These are phyloP conservation scores for Edaphochlamys debaryana DNA, from an alignment of 139 green algal genomes.

Conservation along the genomic window DNA sequence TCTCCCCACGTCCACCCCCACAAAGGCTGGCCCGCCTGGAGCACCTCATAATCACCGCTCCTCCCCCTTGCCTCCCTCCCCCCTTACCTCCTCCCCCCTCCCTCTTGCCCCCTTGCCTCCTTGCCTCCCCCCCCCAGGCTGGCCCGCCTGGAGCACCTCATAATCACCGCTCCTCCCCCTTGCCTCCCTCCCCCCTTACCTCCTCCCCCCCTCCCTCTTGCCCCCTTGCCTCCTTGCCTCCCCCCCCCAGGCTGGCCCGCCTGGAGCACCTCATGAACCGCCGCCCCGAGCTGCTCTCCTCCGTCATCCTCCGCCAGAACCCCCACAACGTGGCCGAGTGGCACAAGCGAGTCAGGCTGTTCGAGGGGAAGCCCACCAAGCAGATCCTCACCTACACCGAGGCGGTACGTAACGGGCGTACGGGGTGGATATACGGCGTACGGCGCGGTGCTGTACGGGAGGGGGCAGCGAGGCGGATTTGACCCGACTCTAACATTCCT, in stretches of 20 bases:
- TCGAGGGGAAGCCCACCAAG: conserved; percentile 81
- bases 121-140: conserved; percentile 71
- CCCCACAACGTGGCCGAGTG: conserved; percentile 95
- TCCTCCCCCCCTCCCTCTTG: not conserved
- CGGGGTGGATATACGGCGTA: no score
- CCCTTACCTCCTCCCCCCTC: not conserved
- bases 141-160: conserved; percentile 87
- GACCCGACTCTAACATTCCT: no score
- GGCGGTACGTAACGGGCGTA: conserved; percentile 68
- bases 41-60: conserved; percentile 67
- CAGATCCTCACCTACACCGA: conserved; percentile 96
- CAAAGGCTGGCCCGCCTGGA: conserved; percentile 90
- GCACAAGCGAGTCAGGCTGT: conserved; percentile 90
- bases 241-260: conserved; percentile 80
- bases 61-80: no score
- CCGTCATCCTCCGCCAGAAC: conserved; percentile 97
- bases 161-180: not conserved
- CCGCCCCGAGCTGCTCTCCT: conserved; percentile 90
- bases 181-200: no score
- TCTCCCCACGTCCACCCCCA: no score
- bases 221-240: no score
- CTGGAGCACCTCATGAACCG: conserved; percentile 84
- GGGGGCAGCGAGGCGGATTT: no score
- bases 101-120: no score
- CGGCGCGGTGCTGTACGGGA: no score